Evolutionary conservation across 805 yeast genomes (phyloP), one percentile per base, ranked within the genome.

Genomic region (Saturnispora serradocipensis): DNA sequence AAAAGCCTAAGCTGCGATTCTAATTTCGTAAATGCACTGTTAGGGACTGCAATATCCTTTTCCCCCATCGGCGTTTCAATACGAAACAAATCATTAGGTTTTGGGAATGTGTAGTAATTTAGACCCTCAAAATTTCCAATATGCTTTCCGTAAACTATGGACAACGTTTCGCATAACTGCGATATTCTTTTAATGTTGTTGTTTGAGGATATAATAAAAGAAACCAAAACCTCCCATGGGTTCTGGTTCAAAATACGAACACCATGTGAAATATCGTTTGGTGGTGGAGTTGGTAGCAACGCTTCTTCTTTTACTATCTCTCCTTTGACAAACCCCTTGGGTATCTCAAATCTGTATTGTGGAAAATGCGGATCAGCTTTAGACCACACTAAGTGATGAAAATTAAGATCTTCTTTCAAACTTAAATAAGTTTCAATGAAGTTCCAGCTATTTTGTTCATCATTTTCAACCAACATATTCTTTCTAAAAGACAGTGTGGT

Each of bases 141-240:
- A 46, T 67, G 72, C 3, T 73, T 68, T 5, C 98, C 98, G 63
- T 78, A 90, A 52, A 84, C 74, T 1, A 69, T 59, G 61, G 96
- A 84, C 36, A 93, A 69, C 45, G 76, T 75, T 56, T 87, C 88
- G 65, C 97, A 93, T 96, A 93, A 89, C 60, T 84, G 84, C 2
- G 96, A 85, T 45, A 93, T 93, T 36, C 99, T 74, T 61, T 91
- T 88, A 50, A 93, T 93, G 61, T 93, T 93, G 67, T 93, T 93
- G 66, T 93, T 93, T n/a, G 95, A 83, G 2, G 96, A 88, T 68
- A 98, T 93, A 10, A 93, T 93, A 57, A 91, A 93, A 2, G 93
- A 86, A 18, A 91, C 70, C 44, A 89, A 71, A 43, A 91, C 88
- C 59, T 93, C 99, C 98, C 98, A 93, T 0, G 99, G 98, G 57